A percentile compares a stretch with the other conserved stretches of the same genome.
Conservation (phyloP, 2,329 filamentous ascomycete genomes). For the Lachnum nothofagi region DNA sequence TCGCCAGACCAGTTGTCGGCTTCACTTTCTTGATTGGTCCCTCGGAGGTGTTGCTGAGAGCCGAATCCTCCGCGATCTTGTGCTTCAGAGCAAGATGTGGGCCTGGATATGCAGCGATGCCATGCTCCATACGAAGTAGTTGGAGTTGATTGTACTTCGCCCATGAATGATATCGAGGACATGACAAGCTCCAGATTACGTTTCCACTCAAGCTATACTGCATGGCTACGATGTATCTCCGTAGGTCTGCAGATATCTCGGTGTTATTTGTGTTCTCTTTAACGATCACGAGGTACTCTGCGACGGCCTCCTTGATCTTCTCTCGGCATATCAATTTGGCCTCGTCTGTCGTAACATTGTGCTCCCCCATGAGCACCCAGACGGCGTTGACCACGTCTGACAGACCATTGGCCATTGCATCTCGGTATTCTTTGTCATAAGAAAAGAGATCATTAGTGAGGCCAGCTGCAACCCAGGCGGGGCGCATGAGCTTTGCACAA, state of each 20-base stretch:
- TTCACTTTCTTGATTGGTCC: too few species aligned
- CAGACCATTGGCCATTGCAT: neutral
- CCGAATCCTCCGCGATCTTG: too few species aligned
- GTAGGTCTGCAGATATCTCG: neutral
- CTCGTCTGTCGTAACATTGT: neutral
- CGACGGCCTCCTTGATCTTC: neutral
- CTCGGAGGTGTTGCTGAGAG: too few species aligned
- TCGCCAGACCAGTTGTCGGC: too few species aligned
- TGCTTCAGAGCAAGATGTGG: too few species aligned
- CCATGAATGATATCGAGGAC: neutral
- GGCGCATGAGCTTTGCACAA: neutral
- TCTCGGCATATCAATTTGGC: neutral
- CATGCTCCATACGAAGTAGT: neutral
- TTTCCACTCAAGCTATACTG: slow-evolving; percentile 1
- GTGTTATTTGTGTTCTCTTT: neutral
- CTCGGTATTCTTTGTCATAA: neutral
- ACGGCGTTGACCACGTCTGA: slow-evolving; percentile 1
- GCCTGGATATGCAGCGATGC: too few species aligned
- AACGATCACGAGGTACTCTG: neutral
- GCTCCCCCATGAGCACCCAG: slow-evolving; percentile 3
- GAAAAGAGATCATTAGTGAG: slow-evolving; percentile 2
- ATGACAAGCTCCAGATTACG: slow-evolving; percentile 1
- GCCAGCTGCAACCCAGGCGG: neutral
- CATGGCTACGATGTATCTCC: neutral
- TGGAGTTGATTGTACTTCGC: neutral